Base-by-base conservation (phyloP, 75 land plant genomes). In the Larix kaempferi region DNA sequence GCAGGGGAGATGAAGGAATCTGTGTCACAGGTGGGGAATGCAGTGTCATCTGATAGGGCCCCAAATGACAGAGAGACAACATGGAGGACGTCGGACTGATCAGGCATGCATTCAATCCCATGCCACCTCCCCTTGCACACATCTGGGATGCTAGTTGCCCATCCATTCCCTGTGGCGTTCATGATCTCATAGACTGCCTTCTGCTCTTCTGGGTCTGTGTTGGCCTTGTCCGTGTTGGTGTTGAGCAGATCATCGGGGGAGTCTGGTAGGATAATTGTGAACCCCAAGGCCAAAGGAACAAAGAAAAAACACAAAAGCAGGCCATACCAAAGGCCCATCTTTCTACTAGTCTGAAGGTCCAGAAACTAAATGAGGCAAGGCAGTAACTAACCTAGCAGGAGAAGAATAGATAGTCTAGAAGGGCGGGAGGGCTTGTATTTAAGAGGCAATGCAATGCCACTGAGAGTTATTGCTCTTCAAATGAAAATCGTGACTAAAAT, bases 121-220 rank as follows among this genome's bases (percentile, higher is more conserved):
- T 93, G 98, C 98, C 98, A 95, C 44, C 98, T 76, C 14, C 90
- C 92, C 3, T 83, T 84, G 82, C 98, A 95, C 11, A 95, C 94
- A 80, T 95, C 98, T 5, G 93, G 93, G 66, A 91, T 93, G 52
- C 79, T 80, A 11, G 79, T 76, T 29, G 89, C 95, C 95, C 95
- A 92, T 11, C 57, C 79, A 75, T 92, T 92, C 13, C 95, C 95
- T 3, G 95, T 92, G 75, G 93, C 95, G 33, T 75, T 49, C 95
- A 92, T 92, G 67, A 92, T 81, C 56, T 90, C 91, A 58, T 92
- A 92, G 22, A 92, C 95, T 0, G 95, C 95, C 61, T 69, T 78
- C 78, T 91, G 88, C 81, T 92, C 95, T 0, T n/a, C 15, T 3
- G 88, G 61, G 44, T 88, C 95, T 49, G 93, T 92, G 37, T 84